phyloP scores from a whole-genome alignment of 768 basidiomycete species.

The Dentipellis fragilis region DNA sequence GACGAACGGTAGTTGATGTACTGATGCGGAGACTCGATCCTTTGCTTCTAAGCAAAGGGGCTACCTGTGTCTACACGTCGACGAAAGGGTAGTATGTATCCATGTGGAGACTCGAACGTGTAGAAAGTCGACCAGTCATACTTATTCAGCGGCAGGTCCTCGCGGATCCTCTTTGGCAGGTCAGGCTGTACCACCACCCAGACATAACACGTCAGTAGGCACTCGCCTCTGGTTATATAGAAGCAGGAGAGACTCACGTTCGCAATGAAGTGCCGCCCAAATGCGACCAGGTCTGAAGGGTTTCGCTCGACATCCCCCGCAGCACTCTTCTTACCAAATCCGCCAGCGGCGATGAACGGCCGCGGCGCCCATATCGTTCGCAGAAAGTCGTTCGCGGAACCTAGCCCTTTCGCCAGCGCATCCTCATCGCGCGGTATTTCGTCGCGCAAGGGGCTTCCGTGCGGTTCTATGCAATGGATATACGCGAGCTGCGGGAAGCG shows the following conservation, averaged over 20 bases:
- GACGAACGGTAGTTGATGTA: no score
- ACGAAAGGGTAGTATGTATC: slow-evolving; percentile 10
- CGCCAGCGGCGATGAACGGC: slow-evolving; percentile 11
- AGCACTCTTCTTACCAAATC: slow-evolving; percentile 13
- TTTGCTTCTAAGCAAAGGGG: no score
- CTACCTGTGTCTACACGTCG: no score
- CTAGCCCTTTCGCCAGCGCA: background rate
- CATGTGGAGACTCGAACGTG: background rate
- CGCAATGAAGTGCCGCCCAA: slow-evolving; percentile 18
- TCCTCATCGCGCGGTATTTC: background rate
- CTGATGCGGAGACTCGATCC: no score
- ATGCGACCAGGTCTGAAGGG: slow-evolving; percentile 13
- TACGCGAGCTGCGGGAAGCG: slow-evolving; percentile 25
- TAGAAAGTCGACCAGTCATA: slow-evolving; percentile 7
- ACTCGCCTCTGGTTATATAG: background rate
- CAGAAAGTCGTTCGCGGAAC: slow-evolving; percentile 11
- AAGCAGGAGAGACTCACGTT: slow-evolving; percentile 17
- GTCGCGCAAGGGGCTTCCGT: background rate
- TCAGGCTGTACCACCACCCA: slow-evolving; percentile 4
- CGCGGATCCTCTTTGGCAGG: slow-evolving; percentile 3
- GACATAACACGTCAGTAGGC: background rate
- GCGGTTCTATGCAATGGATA: slow-evolving; percentile 24
- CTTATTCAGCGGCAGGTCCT: background rate
- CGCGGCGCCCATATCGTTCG: slow-evolving; percentile 12
- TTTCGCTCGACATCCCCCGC: slow-evolving; percentile 7